phyloP scores from a whole-genome alignment of 352 stramenopile genomes.

The Phytophthora crassamura region DNA sequence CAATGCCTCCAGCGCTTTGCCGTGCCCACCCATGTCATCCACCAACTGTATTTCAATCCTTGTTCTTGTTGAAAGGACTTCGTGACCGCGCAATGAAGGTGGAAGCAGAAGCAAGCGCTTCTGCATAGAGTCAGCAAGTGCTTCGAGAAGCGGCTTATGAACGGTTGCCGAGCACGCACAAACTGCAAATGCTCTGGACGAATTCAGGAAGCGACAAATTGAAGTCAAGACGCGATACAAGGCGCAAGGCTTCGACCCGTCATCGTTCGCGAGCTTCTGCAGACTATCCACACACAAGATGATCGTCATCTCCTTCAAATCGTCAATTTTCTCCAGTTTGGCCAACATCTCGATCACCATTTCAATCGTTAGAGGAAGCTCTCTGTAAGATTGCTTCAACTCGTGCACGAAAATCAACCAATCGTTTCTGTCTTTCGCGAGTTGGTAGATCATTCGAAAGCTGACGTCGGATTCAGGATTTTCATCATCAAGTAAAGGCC shows the following conservation, averaged over 20 bases:
- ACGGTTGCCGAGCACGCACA: constrained; percentile 21
- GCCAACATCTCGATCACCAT: constrained; percentile 11
- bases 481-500: not conserved
- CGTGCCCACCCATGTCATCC: constrained; percentile 40
- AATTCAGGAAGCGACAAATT: constrained; percentile 28
- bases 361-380: constrained; percentile 1
- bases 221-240: constrained; percentile 9
- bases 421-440: constrained; percentile 14
- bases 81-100: not conserved
- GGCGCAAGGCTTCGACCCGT: not conserved
- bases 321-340: constrained; percentile 19
- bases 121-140: not conserved
- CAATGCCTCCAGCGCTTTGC: constrained; percentile 27
- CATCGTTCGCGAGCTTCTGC: constrained; percentile 20
- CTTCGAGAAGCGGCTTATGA: constrained; percentile 3
- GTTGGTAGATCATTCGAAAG: constrained; percentile 37
- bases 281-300: constrained; percentile 37
- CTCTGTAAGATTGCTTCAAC: not conserved
- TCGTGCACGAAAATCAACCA: not conserved
- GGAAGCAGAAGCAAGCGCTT: constrained; percentile 2
- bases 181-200: constrained; percentile 22
- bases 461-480: constrained; percentile 23
- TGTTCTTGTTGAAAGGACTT: constrained; percentile 3
- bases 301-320: constrained; percentile 32
- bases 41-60: constrained; percentile 30